A percentile compares a stretch with the other conserved stretches of the same genome.
Evolutionary conservation across 1,139 yeast genomes (phyloP).

Genomic region (Lodderomyces orthopsilosis): DNA sequence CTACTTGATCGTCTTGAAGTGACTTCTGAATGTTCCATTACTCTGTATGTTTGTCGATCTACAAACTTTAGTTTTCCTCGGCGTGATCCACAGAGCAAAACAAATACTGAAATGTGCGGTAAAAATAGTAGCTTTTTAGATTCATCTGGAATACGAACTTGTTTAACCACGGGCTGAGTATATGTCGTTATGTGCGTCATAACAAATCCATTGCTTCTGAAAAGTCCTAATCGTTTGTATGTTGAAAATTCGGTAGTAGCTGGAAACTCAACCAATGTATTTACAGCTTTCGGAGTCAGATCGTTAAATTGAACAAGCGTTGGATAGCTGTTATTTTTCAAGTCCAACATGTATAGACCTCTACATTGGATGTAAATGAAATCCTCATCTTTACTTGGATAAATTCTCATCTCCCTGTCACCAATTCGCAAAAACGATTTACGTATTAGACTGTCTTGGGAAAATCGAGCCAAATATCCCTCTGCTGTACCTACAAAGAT

Average conservation of each 20-base stretch:
- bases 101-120: conserved; percentile 34
- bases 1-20: conserved; percentile 14
- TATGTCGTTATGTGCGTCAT: conserved; percentile 29
- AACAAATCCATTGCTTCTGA: conserved; percentile 52
- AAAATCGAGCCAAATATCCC: conserved; percentile 24
- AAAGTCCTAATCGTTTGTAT: conserved; percentile 26
- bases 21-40: conserved; percentile 20
- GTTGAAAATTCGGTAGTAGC: background rate
- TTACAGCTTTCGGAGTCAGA: conserved; percentile 24
- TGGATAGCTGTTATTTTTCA: conserved; percentile 33
- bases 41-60: conserved; percentile 30
- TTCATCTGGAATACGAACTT: conserved; percentile 33
- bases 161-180: conserved; percentile 28
- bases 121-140: conserved; percentile 37
- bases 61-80: conserved; percentile 29
- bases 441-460: conserved; percentile 13
- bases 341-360: conserved; percentile 42
- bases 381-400: conserved; percentile 19
- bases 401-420: conserved; percentile 17
- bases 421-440: conserved; percentile 23
- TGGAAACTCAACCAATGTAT: conserved; percentile 15
- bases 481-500: conserved; percentile 31
- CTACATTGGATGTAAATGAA: conserved; percentile 32
- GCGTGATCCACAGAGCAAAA: conserved; percentile 34
- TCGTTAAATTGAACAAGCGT: conserved; percentile 41